Evolutionary conservation across 345 rosid genomes (phyloP), one percentile per base, ranked within the genome.

Genomic region (Brassica rapa): DNA sequence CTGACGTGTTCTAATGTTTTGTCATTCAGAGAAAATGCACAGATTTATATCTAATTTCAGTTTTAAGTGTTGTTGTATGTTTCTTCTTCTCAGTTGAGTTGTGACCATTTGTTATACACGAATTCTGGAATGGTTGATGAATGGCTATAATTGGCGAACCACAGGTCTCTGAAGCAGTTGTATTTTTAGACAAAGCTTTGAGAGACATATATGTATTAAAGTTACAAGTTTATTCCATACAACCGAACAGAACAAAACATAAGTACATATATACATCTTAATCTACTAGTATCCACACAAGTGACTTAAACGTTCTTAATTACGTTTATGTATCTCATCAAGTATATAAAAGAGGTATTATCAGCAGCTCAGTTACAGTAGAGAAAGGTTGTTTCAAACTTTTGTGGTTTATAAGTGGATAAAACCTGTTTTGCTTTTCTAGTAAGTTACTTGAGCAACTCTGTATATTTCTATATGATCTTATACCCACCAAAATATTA

Each of bases 1-100:
- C 83, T 91, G 0, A 92, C 70, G 89, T 92, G 67, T 92, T 90
- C 84, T 92, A 86, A 77, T 53, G 8, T 29, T 25, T 41, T 29
- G 19, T 55, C 27, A 66, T 56, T 29, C 60, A 8, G 61, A 56
- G 21, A 16, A 62, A 41, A 1, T 8, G 21, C 8, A 12, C 39
- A 37, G 4, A 25, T 4, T 6, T 39, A 41, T 68, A n/a, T 69
- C 65, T 62, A 8, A 2, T 49, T 62, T 4, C 39, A 4, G 32
- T 77, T 77, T 70, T 21, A 41, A 62, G 4, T 77, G 70, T 77
- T n/a, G 57, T 63, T 77, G 29, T 55, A 55, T 55, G 60, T 55
- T 16, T 16, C 60, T 14, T 62, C 32, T 63, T 70, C 65, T 70
- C 14, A 11, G 24, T 70, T 51, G 37, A 23, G 10, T 76, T 63